Evolutionary conservation across 2,329 filamentous ascomycete species (phyloP).

Genomic region (Hypoxylon sp.): DNA sequence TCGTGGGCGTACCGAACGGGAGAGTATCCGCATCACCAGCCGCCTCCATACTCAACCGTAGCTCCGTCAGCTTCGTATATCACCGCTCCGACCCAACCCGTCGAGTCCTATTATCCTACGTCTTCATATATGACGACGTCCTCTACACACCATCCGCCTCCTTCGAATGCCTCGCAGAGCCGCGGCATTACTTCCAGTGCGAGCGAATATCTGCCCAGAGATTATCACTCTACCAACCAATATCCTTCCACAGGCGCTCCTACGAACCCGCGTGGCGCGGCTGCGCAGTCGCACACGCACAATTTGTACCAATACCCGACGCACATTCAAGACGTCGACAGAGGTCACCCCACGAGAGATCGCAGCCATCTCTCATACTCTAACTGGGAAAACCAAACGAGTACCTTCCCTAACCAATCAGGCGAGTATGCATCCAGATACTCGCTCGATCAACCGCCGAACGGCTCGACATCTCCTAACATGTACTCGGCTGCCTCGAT

Average conservation of each 20-base stretch:
- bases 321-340: background rate
- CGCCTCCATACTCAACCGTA: background rate
- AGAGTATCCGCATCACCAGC: background rate
- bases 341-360: no score
- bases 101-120: background rate
- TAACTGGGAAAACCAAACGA: background rate
- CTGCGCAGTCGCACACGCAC: background rate
- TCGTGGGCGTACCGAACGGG: constrained; percentile 18
- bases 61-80: background rate
- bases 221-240: no score
- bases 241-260: background rate
- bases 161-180: background rate
- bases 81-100: background rate
- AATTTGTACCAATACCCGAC: background rate
- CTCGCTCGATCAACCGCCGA: background rate
- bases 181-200: background rate
- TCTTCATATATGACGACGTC: background rate
- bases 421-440: no score
- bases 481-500: background rate
- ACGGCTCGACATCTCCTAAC: background rate
- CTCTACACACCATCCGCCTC: background rate
- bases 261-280: background rate
- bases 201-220: background rate
- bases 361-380: no score
- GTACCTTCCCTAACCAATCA: no score